Evolutionary conservation across 2,329 filamentous ascomycete species (phyloP).

Genomic region (Tolypocladium capitatum): DNA sequence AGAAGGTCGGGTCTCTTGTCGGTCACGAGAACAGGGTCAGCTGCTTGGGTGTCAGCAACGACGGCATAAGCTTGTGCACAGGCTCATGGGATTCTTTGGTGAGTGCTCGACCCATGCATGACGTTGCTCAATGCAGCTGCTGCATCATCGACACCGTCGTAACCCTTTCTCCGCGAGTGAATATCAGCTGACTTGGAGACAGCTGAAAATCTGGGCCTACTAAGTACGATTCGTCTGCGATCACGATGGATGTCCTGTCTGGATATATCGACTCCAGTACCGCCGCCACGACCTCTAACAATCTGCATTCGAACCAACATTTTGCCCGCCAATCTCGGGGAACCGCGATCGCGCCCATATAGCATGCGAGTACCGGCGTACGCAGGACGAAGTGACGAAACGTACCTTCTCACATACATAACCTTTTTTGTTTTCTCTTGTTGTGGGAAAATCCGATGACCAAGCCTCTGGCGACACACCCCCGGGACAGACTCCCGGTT

Average conservation of each 20-base stretch:
- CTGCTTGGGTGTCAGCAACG: slow-evolving; percentile 96
- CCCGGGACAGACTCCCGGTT: slow-evolving; percentile 10
- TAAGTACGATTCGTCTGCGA: slow-evolving; percentile 26
- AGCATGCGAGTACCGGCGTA: slow-evolving; percentile 22
- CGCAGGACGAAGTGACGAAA: slow-evolving; percentile 28
- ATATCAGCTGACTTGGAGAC: slow-evolving; percentile 3
- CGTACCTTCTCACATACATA: slow-evolving; percentile 18
- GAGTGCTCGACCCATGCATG: slow-evolving; percentile 27
- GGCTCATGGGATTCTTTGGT: slow-evolving; percentile 99
- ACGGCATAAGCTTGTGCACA: slow-evolving; percentile 97
- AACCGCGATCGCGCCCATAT: slow-evolving; percentile 15
- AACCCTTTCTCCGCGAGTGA: neutral
- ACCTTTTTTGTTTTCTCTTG: slow-evolving; percentile 7
- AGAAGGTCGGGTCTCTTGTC: slow-evolving; percentile 91
- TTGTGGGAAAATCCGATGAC: slow-evolving; percentile 7
- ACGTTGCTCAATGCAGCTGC: neutral
- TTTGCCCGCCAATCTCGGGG: slow-evolving; percentile 16
- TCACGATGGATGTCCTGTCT: slow-evolving; percentile 13
- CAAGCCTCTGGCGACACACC: slow-evolving; percentile 10
- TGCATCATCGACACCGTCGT: neutral
- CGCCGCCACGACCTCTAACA: slow-evolving; percentile 10
- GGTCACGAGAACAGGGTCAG: slow-evolving; percentile 98
- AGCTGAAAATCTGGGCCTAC: slow-evolving; percentile 86
- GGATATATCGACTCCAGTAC: slow-evolving; percentile 17
- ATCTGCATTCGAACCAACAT: slow-evolving; percentile 18